A percentile compares a stretch with the other conserved stretches of the same genome.
Conservation (phyloP, 2,329 filamentous ascomycete genomes). For the Cladosporium oxysporum region DNA sequence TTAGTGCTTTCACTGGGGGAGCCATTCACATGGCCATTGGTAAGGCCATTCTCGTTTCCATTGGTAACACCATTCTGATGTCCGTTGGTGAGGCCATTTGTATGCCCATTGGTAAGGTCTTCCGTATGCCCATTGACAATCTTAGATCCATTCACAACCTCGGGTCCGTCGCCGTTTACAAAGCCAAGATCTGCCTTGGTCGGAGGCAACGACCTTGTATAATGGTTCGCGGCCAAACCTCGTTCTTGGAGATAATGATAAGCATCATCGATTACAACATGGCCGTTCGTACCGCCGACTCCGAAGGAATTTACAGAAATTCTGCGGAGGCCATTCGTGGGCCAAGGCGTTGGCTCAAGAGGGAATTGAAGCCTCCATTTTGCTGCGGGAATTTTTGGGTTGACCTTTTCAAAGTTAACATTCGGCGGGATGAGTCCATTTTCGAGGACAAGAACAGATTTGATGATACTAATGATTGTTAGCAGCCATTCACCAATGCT, state of each 20-base stretch:
- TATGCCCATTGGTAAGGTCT: background rate
- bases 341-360: slow-evolving; percentile 32
- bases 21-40: background rate
- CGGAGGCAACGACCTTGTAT: background rate
- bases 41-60: background rate
- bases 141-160: background rate
- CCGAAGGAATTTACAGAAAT: slow-evolving; percentile 30
- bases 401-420: slow-evolving; percentile 28
- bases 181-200: background rate
- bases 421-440: slow-evolving; percentile 31
- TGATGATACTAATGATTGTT: slow-evolving; percentile 6
- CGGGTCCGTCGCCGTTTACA: background rate
- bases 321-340: slow-evolving; percentile 25
- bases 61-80: background rate
- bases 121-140: background rate
- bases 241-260: background rate
- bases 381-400: slow-evolving; percentile 33
- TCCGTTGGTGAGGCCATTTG: background rate
- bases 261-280: slow-evolving; percentile 31
- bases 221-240: background rate
- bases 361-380: slow-evolving; percentile 27
- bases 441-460: slow-evolving; percentile 29
- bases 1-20: background rate
- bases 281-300: slow-evolving; percentile 33
- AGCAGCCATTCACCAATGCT: background rate